Evolutionary conservation across 345 rosid genomes (phyloP), one percentile per base, ranked within the genome.

Genomic region (Murraya paniculata): DNA sequence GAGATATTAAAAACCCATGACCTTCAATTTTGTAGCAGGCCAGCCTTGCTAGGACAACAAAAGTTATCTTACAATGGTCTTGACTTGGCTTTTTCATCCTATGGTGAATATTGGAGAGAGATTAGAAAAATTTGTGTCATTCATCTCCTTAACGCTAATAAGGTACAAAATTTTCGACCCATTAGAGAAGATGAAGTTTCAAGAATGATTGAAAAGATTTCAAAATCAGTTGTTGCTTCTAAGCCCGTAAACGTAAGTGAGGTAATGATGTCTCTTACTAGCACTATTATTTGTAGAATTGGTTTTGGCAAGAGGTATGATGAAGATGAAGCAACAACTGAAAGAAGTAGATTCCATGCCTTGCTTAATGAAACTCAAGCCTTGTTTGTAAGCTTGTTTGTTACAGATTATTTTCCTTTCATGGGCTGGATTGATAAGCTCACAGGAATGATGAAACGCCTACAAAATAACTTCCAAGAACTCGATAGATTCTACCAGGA

Each of bases 401-500:
- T 81, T 39, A 64, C 77, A 1, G 85, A 86, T 48, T 68, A 82
- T 71, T 75, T 84, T 55, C 87, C 88, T 39, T 56, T 19, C 55
- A 16, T 75, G 69, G 84, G 82, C 11, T 79, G 78, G 73, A 30
- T 75, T 22, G 90, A 88, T 65, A 82, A 22, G 33, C 48, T 86
- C 38, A 79, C 71, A 0, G 90, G 91, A 6, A 25, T 78, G 48
- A 13, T 71, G 8, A 8, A 41, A 22, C 74, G 86, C 4, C 81
- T 90, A 9, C 86, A 80, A n/a, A 88, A 79, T 24, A 79, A 60
- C 27, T 84, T 82, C 70, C 69, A 50, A 4, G 81, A 82, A 71
- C 76, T 85, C 7, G 93, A 91, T 68, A 64, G 13, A 0, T 83
- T 91, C 79, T 88, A 83, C 36, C 83, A 85, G 58, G 73, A 80